Base-by-base conservation (phyloP, 257 asterid genomes). In the Mitragyna speciosa region DNA sequence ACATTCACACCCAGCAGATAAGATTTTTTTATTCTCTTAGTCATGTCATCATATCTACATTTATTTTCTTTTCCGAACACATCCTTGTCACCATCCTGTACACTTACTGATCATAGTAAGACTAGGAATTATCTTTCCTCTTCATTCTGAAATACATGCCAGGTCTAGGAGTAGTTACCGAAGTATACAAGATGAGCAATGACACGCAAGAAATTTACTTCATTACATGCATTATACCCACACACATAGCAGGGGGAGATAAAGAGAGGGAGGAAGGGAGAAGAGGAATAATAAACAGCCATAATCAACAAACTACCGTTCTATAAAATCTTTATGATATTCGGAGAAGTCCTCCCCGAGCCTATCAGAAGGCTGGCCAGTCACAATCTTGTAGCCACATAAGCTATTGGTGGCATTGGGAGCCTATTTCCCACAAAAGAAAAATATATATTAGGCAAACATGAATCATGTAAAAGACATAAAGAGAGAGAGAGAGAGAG, bases 311-410 rank as follows among this genome's bases (percentile, higher is more conserved):
- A 85, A 82, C 74, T 86, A 91, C 98, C 98, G 88, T 84, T 91
- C 98, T 2, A 86, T 85, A 85, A 94, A 88, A 80, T 91, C 97
- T 87, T 89, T 92, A 81, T 88, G 85, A 74, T 84, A 86, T 52
- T 88, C 94, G 1, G 98, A 91, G 88, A 94, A 94, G 89, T 94
- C 98, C 90, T 92, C 98, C 85, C 98, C 98, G 71, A 94, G 96
- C 92, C 97, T 90, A 87, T 94, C 98, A 66, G 98, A 94, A 6
- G 98, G 98, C 84, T 94, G 98, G 52, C 98, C 98, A 82, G 98
- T 94, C 87, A 94, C 98, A 80, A 94, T 91, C 83, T 92, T 94
- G 97, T 89, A 92, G 76, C 97, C 98, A 77, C 98, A 94, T 77
- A 94, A 84, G 85, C 94, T 88, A 88, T 94, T 94, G 74, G 97